Conservation (phyloP, 352 stramenopile species). For the Pythium dissotocum region DNA sequence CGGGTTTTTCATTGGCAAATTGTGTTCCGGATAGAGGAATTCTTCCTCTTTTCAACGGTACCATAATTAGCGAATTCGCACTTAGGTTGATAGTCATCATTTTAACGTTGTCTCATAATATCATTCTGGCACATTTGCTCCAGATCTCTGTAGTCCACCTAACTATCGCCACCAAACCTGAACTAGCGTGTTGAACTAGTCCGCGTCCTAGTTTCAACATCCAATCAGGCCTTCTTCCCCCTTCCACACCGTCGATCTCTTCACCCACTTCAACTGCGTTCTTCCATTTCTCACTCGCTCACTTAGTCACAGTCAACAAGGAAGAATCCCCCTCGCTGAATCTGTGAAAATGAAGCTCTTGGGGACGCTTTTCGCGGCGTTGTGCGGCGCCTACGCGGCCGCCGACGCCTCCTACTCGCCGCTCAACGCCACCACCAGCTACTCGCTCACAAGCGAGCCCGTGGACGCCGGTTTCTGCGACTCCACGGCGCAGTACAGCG, state of each 20-base stretch:
- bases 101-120: too few species aligned
- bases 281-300: conserved; percentile 7
- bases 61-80: too few species aligned
- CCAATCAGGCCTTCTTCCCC: background rate
- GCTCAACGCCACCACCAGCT: conserved; percentile 30
- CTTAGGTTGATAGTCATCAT: too few species aligned
- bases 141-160: background rate
- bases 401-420: background rate
- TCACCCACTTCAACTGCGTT: conserved; percentile 16
- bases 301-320: background rate
- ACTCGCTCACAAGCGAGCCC: conserved; percentile 50
- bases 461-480: conserved; percentile 73
- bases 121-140: too few species aligned
- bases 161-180: background rate
- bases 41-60: too few species aligned
- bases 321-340: background rate
- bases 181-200: background rate
- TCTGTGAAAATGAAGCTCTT: conserved; percentile 17
- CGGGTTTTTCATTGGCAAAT: too few species aligned
- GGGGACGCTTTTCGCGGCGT: conserved; percentile 16
- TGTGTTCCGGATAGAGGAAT: too few species aligned
- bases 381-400: background rate
- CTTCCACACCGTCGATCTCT: background rate
- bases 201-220: background rate
- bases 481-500: conserved; percentile 74